Evolutionary conservation across 495 filamentous ascomycete species (phyloP).

Genomic region (Pseudoneurospora amorphoporcata): DNA sequence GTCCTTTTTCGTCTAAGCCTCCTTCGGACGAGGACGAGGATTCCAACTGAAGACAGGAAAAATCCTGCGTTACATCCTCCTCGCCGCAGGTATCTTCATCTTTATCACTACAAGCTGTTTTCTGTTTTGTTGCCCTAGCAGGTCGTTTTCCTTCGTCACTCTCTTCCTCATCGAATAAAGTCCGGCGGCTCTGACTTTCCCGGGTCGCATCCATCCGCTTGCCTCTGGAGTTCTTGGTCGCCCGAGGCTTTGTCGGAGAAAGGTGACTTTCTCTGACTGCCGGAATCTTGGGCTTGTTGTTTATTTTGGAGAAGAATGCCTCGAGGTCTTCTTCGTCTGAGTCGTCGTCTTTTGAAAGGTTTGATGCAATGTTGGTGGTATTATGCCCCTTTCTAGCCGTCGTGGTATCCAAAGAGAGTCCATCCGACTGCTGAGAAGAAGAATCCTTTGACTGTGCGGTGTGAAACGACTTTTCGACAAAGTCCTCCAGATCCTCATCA

Average conservation of each 20-base stretch:
- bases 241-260: background rate
- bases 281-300: background rate
- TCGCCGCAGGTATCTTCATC: background rate
- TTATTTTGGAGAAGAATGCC: background rate
- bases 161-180: background rate
- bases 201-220: background rate
- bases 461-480: background rate
- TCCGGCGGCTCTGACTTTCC: background rate
- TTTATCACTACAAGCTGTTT: background rate
- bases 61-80: slow-evolving; percentile 13
- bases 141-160: background rate
- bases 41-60: slow-evolving; percentile 16
- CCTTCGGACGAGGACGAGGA: background rate
- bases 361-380: background rate
- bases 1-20: background rate
- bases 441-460: background rate
- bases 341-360: background rate
- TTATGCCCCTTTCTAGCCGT: background rate
- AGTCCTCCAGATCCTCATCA: background rate
- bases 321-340: background rate
- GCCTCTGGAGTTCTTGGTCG: background rate
- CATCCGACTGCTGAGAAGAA: background rate
- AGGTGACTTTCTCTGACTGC: background rate
- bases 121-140: background rate
- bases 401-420: background rate